Evolutionary conservation across 495 filamentous ascomycete genomes (phyloP), one percentile per base, ranked within the genome.

Genomic region (Hypoxylon lienhwacheense): DNA sequence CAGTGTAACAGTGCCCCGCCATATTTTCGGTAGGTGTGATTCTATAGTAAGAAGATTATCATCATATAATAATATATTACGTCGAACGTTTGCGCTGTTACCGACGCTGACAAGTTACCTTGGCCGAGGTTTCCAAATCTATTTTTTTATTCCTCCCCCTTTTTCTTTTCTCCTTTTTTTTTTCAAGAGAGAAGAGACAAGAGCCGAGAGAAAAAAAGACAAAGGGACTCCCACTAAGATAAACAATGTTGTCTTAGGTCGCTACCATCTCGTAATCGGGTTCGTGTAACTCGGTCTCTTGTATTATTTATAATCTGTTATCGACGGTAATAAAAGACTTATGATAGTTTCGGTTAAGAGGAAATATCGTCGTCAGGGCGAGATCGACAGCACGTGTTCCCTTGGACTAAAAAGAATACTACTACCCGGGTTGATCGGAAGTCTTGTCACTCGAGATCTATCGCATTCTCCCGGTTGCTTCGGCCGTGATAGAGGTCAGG

Each of bases 51-150:
- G 35, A 52, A 55, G 28, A 52, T 24, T 43, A 52, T 61, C 42
- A 8, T n/a, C n/a, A n/a, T n/a, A n/a, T n/a, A n/a, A n/a, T n/a
- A n/a, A n/a, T n/a, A n/a, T 21, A 61, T 53, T 56, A 48, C 52
- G 47, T 61, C 57, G 45, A 61, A 61, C 35, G 47, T 61, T 51
- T 46, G 52, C 29, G 52, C 50, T 51, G 46, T 35, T 51, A 12
- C 33, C 39, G 48, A 41, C 40, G 19, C 31, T 61, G 16, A 45
- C 42, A 25, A 35, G 8, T 26, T 45, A 14, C 15, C 17, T 43
- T n/a, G 8, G 14, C 46, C 50, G 39, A 51, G 34, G 10, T 17
- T 24, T 16, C 8, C 11, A 41, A 42, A 7, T n/a, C n/a, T n/a
- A n/a, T n/a, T n/a, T n/a, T n/a, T n/a, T n/a, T n/a, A n/a, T n/a